Evolutionary conservation across 371 early-diverging fungal species (phyloP), one percentile per base, ranked within the genome.

Genomic region (Capillidium rhysosporum): DNA sequence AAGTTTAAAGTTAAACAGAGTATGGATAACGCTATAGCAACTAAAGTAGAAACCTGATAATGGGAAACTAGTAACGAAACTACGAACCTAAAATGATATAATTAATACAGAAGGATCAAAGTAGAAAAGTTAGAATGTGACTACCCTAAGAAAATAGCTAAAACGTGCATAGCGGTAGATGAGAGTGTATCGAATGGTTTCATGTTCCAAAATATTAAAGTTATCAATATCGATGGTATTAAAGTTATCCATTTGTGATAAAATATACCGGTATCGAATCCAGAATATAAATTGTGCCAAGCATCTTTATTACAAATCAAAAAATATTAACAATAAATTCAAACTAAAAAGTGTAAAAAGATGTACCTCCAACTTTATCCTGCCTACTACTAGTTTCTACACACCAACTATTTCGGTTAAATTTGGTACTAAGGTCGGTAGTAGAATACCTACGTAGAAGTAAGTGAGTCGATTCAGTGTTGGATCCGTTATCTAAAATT

Each of bases 1-100:
- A 81, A 73, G 26, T 75, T 76, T 25, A 65, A 59, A 0, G 77
- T 78, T 23, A 76, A 52, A 0, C 76, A 65, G 44, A 81, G 57
- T 25, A 69, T 18, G 0, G 68, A 61, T 40, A 81, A 59, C 16
- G 75, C 74, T 0, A 67, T 66, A 1, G 74, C 61, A 24, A 77
- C 69, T 1, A 79, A 57, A 0, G 72, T 51, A 1, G 80, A 76
- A 54, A 75, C 72, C 49, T 71, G 68, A 51, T 76, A 67, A 46
- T 67, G 62, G 16, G 76, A 70, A 0, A 73, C 71, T 24, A 81
- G 64, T 28, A 81, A 55, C 2, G 77, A 77, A 62, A 71, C 61
- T 45, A 81, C 72, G 46, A 75, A 73, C 21, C 75, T 75, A 59
- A 7, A 45, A 49, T 14, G 14, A 38, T 38, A 14, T n/a, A n/a